A percentile compares a stretch with the other conserved stretches of the same genome.
phyloP scores from a whole-genome alignment of 768 basidiomycete species.

The Tulasnella sp. region DNA sequence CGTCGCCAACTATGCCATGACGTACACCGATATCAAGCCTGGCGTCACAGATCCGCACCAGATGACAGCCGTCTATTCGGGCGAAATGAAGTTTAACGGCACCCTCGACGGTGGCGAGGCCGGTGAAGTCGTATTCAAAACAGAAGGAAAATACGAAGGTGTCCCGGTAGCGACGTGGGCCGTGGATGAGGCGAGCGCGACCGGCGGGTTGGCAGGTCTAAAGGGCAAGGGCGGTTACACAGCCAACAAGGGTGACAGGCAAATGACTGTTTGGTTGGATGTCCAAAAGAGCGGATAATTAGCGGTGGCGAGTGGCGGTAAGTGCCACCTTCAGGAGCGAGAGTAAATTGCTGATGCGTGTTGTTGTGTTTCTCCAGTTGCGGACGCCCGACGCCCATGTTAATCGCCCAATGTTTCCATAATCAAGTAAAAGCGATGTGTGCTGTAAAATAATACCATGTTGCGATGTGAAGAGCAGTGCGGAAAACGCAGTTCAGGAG shows the following conservation, averaged over 20 bases:
- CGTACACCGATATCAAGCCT: neutral
- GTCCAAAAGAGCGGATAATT: neutral
- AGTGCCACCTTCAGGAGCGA: too few species aligned
- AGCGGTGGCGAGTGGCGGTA: too few species aligned
- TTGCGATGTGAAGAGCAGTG: too few species aligned
- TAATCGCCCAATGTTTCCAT: too few species aligned
- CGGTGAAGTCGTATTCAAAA: constrained; percentile 3
- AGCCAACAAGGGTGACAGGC: neutral
- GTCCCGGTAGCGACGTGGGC: neutral
- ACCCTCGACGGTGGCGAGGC: neutral
- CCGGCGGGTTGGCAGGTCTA: neutral
- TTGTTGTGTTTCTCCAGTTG: too few species aligned
- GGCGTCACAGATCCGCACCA: neutral
- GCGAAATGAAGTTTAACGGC: constrained; percentile 1
- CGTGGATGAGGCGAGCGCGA: neutral
- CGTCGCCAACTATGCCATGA: constrained; percentile 9
- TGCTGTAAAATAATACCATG: too few species aligned
- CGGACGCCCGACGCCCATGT: too few species aligned
- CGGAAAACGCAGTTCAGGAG: neutral
- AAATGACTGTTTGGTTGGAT: neutral
- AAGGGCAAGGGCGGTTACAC: neutral
- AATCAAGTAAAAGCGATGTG: too few species aligned
- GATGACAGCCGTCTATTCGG: constrained; percentile 3
- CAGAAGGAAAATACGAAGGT: neutral
- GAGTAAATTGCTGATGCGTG: too few species aligned